Base-by-base conservation (phyloP, 2,329 filamentous ascomycete genomes). In the Neonectria sp. region DNA sequence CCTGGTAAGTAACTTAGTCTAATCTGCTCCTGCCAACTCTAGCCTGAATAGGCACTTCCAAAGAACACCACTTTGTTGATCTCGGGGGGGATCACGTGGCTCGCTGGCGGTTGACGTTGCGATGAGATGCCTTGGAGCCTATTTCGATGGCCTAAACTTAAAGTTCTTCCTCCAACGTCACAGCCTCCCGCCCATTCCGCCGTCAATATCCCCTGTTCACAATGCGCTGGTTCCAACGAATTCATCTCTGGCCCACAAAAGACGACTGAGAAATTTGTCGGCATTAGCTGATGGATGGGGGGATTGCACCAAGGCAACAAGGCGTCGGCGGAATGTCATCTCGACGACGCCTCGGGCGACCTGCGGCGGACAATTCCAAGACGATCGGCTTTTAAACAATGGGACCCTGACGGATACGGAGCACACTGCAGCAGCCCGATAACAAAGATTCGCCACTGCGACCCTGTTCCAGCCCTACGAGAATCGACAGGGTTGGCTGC, bases 381-480 rank as follows among this genome's bases (percentile, higher is more conserved):
- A 43, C 45, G 31, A 29, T 45, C 49, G 43, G 56, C 40, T 21
- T 21, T 57, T 45, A 25, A 25, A 43, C 25, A 17, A 31, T n/a
- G n/a, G 46, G 35, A 31, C 58, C 45, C 51, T 24, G 11, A 53
- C 29, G 29, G 49, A 35, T 15, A 21, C 31, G 31, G 43, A 43
- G 25, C 15, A 45, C 43, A 45, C 52, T 49, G 40, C n/a, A 17
- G 48, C 25, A 24, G 40, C 51, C 31, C 51, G 43, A 46, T 29
- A 43, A 24, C 37, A 27, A 37, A 43, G 29, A n/a, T 49, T 51
- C 17, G 43, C 40, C 56, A 56, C 56, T 45, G 56, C 48, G 58
- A 55, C 71, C 68, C 56, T 63, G 70, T 70, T 49, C 62, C 73
- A 75, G 73, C 73, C 73, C 73, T 75, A 75, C 68, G 65, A 62